phyloP scores from a whole-genome alignment of 2,329 filamentous ascomycete genomes.

The Aspergillus tubingensis region DNA sequence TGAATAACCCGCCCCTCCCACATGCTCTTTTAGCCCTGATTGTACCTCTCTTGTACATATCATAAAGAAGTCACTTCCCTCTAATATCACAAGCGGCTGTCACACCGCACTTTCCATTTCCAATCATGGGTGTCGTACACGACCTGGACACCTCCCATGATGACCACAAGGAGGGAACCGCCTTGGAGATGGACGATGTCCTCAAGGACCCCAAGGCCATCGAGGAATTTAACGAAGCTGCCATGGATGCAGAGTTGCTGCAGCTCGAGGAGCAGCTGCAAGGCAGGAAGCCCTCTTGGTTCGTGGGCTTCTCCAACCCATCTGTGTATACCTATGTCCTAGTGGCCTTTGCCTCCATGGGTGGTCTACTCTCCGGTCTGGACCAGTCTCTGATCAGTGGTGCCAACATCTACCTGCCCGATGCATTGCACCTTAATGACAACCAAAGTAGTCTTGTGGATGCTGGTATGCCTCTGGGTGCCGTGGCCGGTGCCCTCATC shows the following conservation, averaged over 20 bases:
- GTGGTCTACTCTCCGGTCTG: constrained; percentile 69
- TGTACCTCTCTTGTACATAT: constrained; percentile 1
- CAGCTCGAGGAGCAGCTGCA: constrained; percentile 33
- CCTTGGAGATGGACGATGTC: constrained; percentile 30
- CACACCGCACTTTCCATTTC: not conserved
- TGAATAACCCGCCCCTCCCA: not conserved
- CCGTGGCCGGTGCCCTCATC: constrained; percentile 68
- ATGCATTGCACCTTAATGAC: constrained; percentile 56
- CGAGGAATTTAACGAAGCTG: constrained; percentile 29
- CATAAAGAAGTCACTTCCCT: not conserved
- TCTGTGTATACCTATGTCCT: constrained; percentile 68
- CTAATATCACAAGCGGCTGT: not conserved
- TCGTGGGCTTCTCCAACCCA: constrained; percentile 60
- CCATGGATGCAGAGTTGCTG: constrained; percentile 34
- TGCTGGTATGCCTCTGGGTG: constrained; percentile 70
- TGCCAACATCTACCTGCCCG: constrained; percentile 64
- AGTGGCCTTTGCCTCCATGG: constrained; percentile 73
- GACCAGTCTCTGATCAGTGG: constrained; percentile 74
- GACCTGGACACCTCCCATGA: constrained; percentile 30
- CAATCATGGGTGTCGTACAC: constrained; percentile 21
- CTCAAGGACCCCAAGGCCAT: constrained; percentile 26
- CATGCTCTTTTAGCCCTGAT: not conserved
- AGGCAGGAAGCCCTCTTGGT: constrained; percentile 20
- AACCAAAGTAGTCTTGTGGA: constrained; percentile 67
- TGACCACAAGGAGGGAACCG: constrained; percentile 28